Evolutionary conservation across 306 rosid species (phyloP), one percentile per base, ranked within the genome.

Genomic region (Coriaria nepalensis): DNA sequence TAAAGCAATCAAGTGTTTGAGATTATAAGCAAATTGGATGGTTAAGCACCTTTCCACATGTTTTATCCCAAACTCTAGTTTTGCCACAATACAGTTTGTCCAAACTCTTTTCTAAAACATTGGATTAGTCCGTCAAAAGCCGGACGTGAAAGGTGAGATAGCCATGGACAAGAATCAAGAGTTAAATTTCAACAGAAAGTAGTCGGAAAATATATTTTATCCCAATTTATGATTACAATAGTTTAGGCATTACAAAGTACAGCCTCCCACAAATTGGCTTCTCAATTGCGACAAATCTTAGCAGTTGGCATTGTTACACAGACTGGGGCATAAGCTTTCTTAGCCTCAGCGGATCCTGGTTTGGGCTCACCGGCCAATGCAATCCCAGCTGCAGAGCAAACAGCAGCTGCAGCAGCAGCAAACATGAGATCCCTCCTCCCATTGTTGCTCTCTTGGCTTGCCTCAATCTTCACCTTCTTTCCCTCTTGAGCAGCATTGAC

Each of bases 251-350:
- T 20, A 20, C 29, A 20, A 20, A 20, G 29, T 20, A 20, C 8
- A 3, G 40, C 39, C 51, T 35, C 7, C 13, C 20, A 13, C 12
- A 35, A 7, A 32, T 13, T 5, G 29, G 29, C 29, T 33, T 43
- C 46, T 68, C 70, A 65, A 4, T 59, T 71, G 57, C 10, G 74
- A 56, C 86, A 68, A 46, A 74, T 56, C 51, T 47, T 59, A 40
- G 81, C 76, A 13, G 81, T 71, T 38, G 78, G 78, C 61, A 48
- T 64, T 40, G 73, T 78, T 36, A 73, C 80, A 70, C 81, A 78
- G 65, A 74, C 32, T 9, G 75, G 61, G n/a, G 48, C 66, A 64
- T 78, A 70, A 46, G 11, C 42, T 39, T 74, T 73, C 73, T 52
- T 78, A 10, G 75, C 85, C 60, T 67, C 78, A 1, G 73, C 56